phyloP scores from a whole-genome alignment of 140 eudicot species.

The Ambrosia hybrid region DNA sequence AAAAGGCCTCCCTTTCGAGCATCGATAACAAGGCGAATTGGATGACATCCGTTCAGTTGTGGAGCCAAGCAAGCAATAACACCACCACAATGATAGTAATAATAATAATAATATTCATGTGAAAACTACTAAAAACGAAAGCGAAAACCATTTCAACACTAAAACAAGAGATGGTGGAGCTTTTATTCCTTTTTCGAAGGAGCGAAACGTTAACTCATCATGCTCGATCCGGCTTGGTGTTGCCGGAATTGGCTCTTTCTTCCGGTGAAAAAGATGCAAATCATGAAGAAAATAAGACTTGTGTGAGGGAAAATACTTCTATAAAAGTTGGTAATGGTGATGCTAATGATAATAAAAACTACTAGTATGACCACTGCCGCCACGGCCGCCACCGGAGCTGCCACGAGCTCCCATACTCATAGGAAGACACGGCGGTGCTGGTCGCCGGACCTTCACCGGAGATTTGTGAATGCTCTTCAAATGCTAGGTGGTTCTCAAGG shows the following conservation, averaged over 20 bases:
- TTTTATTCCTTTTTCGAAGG: constrained; percentile 69
- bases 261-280: constrained; percentile 57
- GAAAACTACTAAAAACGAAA: neutral
- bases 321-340: constrained; percentile 27
- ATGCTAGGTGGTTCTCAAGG: constrained; percentile 99
- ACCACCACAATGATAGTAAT: constrained; percentile 15
- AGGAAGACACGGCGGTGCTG: constrained; percentile 92
- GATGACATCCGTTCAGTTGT: constrained; percentile 91
- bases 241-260: constrained; percentile 75
- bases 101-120: constrained; percentile 14
- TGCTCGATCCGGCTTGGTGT: constrained; percentile 25
- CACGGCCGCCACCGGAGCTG: constrained; percentile 23
- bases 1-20: constrained; percentile 36
- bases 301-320: constrained; percentile 42
- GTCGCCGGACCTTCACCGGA: constrained; percentile 97
- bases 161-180: constrained; percentile 68
- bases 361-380: constrained; percentile 19
- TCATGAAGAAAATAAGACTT: constrained; percentile 45
- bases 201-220: constrained; percentile 31
- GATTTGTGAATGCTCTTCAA: constrained; percentile 95
- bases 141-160: constrained; percentile 29
- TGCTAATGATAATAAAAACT: constrained; percentile 41
- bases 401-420: constrained; percentile 57
- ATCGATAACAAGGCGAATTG: constrained; percentile 76
- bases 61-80: constrained; percentile 63